phyloP scores from a whole-genome alignment of 768 basidiomycete species.

The Phaeolepiota aurea region DNA sequence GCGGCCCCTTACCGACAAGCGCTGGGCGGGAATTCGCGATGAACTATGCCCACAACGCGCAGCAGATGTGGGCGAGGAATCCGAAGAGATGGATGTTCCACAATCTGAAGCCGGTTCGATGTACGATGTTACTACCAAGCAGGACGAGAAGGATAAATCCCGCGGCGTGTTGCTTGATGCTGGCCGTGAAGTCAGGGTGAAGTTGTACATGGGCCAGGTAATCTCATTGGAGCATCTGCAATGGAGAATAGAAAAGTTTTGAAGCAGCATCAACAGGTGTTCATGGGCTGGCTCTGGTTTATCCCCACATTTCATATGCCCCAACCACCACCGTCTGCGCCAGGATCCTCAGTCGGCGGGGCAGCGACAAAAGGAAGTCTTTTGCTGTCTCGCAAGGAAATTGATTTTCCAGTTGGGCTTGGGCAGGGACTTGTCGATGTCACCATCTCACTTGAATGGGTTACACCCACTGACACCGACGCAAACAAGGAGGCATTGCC shows the following conservation, averaged over 20 bases:
- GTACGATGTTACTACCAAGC: slow-evolving; percentile 25
- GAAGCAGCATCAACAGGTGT: slow-evolving; percentile 34
- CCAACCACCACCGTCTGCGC: slow-evolving; percentile 27
- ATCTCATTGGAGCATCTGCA: too few species aligned
- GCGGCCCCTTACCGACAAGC: slow-evolving; percentile 32
- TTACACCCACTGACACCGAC: slow-evolving; percentile 7
- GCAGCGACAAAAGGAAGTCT: slow-evolving; percentile 24
- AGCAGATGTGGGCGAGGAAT: slow-evolving; percentile 13
- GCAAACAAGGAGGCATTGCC: slow-evolving; percentile 16
- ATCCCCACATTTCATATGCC: slow-evolving; percentile 79
- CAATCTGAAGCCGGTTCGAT: slow-evolving; percentile 36
- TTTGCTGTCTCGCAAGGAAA: slow-evolving; percentile 46
- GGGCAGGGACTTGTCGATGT: slow-evolving; percentile 62
- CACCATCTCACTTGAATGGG: slow-evolving; percentile 52
- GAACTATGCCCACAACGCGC: slow-evolving; percentile 15
- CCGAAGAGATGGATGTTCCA: slow-evolving; percentile 17
- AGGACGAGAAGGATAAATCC: slow-evolving; percentile 11
- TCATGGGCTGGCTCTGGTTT: slow-evolving; percentile 84
- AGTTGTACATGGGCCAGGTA: slow-evolving; percentile 69
- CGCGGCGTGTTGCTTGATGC: slow-evolving; percentile 57
- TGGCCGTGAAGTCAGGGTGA: slow-evolving; percentile 58
- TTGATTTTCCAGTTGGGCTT: slow-evolving; percentile 74
- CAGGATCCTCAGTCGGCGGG: slow-evolving; percentile 6
- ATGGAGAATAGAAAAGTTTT: too few species aligned
- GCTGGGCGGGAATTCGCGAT: slow-evolving; percentile 31